phyloP scores from a whole-genome alignment of 352 stramenopile species.

The Stramenopiles sp. region DNA sequence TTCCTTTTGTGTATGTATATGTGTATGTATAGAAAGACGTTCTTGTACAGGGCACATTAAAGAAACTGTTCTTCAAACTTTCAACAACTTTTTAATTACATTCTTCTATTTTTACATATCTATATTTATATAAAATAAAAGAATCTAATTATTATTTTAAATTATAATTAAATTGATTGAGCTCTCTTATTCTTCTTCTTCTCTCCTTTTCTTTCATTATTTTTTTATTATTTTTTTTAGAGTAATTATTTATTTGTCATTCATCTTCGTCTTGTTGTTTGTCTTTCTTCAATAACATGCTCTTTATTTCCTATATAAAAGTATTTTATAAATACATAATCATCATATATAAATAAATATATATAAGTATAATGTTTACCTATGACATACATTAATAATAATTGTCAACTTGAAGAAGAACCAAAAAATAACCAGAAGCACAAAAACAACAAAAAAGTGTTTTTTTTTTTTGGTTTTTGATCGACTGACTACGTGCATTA shows the following conservation, averaged over 20 bases:
- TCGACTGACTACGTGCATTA: no score
- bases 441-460: no score
- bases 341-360: not conserved
- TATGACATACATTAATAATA: no score
- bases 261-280: not conserved
- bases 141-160: not conserved
- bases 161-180: not conserved
- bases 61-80: not conserved
- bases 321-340: not conserved
- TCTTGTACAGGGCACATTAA: no score
- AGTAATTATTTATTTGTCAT: not conserved
- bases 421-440: no score
- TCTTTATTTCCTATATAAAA: not conserved
- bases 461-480: no score
- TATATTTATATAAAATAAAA: not conserved
- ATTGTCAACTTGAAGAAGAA: no score
- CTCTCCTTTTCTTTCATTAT: not conserved
- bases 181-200: not conserved
- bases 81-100: not conserved
- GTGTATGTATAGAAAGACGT: no score
- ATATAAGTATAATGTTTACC: not conserved
- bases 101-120: not conserved
- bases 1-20: not conserved
- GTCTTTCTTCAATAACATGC: not conserved
- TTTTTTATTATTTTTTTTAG: conserved; percentile 7